phyloP scores from a whole-genome alignment of 805 yeast genomes.

The Kluyveromyces wickerhamii region DNA sequence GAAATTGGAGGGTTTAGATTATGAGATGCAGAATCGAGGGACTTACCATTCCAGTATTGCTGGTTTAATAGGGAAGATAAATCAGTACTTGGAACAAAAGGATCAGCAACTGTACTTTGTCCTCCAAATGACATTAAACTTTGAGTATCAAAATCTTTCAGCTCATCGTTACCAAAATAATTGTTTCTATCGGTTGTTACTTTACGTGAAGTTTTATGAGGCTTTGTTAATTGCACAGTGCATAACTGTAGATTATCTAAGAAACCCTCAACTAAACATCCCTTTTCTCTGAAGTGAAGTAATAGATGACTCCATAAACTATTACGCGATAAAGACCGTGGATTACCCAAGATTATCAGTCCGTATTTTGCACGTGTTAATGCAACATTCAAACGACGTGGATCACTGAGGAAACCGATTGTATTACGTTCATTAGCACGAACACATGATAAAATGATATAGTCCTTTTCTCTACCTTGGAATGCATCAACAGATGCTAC shows the following conservation, averaged over 20 bases:
- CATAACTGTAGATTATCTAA: conserved; percentile 71
- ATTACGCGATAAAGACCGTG: conserved; percentile 63
- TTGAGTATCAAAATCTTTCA: conserved; percentile 27
- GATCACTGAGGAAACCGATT: conserved; percentile 80
- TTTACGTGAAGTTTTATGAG: conserved; percentile 8
- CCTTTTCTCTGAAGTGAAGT: conserved; percentile 71
- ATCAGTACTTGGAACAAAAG: conserved; percentile 16
- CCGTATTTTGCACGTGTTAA: conserved; percentile 84
- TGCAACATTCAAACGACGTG: conserved; percentile 83
- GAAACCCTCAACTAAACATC: conserved; percentile 86
- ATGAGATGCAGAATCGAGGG: conserved; percentile 6
- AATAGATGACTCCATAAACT: conserved; percentile 72
- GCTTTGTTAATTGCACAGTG: conserved; percentile 43
- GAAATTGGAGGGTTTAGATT: neutral
- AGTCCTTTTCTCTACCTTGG: conserved; percentile 96
- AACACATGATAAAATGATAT: conserved; percentile 91
- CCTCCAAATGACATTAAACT: conserved; percentile 29
- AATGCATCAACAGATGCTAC: conserved; percentile 97
- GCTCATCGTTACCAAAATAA: conserved; percentile 8
- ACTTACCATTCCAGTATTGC: conserved; percentile 16
- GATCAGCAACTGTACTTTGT: conserved; percentile 9
- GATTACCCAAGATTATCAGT: conserved; percentile 73
- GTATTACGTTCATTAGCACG: conserved; percentile 69
- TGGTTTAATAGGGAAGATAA: conserved; percentile 19
- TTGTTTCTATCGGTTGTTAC: conserved; percentile 7